Conservation (phyloP, 2,329 filamentous ascomycete species). For the Apiospora phragmitis region DNA sequence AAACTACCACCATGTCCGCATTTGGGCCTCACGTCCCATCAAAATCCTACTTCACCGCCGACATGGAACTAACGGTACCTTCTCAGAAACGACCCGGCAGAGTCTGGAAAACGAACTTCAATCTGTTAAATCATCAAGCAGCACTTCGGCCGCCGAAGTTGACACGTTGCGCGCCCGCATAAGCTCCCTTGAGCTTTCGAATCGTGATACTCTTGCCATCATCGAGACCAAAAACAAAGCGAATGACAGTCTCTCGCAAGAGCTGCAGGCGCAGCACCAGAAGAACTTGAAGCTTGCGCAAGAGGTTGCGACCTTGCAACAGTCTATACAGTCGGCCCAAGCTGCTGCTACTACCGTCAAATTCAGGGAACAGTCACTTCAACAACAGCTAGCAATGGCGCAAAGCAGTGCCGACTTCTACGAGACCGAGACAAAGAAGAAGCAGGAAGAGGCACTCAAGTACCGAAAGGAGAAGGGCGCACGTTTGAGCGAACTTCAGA, state of each 20-base stretch:
- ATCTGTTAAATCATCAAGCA: constrained; percentile 71
- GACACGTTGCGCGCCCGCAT: constrained; percentile 81
- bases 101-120: constrained; percentile 81
- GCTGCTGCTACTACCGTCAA: constrained; percentile 78
- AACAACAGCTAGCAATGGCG: constrained; percentile 86
- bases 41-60: neutral
- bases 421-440: constrained; percentile 87
- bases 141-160: constrained; percentile 72
- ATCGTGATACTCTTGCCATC: constrained; percentile 84
- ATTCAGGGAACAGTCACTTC: constrained; percentile 85
- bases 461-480: constrained; percentile 94
- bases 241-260: constrained; percentile 81
- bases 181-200: constrained; percentile 83
- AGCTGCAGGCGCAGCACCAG: constrained; percentile 85
- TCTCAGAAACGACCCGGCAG: constrained; percentile 72
- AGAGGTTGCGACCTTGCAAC: constrained; percentile 79
- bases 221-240: constrained; percentile 88
- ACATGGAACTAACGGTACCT: constrained; percentile 16
- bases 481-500: constrained; percentile 83
- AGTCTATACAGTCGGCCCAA: constrained; percentile 79
- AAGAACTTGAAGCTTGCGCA: constrained; percentile 83
- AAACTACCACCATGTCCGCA: neutral
- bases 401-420: constrained; percentile 93
- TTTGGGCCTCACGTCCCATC: neutral
- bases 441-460: constrained; percentile 82